Base-by-base conservation (phyloP, 2,329 filamentous ascomycete species). In the Trichoderma breve region DNA sequence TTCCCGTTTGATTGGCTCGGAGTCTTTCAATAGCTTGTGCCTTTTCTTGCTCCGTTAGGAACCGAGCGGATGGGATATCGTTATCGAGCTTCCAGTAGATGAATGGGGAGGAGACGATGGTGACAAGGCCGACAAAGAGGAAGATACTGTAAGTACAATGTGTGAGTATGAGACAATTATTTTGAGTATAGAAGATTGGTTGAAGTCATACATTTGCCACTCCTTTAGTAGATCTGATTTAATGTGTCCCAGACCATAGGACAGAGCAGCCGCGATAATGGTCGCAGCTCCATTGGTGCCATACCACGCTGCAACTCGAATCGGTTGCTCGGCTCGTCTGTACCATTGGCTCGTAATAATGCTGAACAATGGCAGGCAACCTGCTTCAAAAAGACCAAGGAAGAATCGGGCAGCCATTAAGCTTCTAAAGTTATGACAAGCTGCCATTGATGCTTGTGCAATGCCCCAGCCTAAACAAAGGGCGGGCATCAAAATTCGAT, bases 21-120 rank as follows among this genome's bases (percentile, higher is more conserved):
- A 95, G 88, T 0, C 93, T 86, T 74, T 93, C 92, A 30, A 94
- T 83, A 0, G 91, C 91, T 57, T 93, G 84, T 0, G 89, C 79
- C 12, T 89, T 88, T 74, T 95, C 92, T 63, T 89, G 85, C 68
- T 91, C 86, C 9, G 83, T 91, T 30, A 96, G 77, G 71, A 87
- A 88, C 15, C 86, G 83, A 1, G 86, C 86, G 0, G 86, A 86
- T 0, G 84, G 78, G 24, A 91, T 85, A 74, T 90, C 88, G 76
- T 87, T 86, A 77, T 90, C 88, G 2, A 92, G 83, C 57, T 83
- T 83, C 82, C 83, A 88, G 80, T 89, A 92, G 1, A 90, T 82
- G 8, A 91, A 74, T 0, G 89, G 89, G n/a, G 43, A 4, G 43
- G 43, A 47, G 43, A 47, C n/a, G n/a, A 47, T 47, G 6, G 43